Evolutionary conservation across 768 basidiomycete species (phyloP), one percentile per base, ranked within the genome.

Genomic region (Pleurotus eryngii): DNA sequence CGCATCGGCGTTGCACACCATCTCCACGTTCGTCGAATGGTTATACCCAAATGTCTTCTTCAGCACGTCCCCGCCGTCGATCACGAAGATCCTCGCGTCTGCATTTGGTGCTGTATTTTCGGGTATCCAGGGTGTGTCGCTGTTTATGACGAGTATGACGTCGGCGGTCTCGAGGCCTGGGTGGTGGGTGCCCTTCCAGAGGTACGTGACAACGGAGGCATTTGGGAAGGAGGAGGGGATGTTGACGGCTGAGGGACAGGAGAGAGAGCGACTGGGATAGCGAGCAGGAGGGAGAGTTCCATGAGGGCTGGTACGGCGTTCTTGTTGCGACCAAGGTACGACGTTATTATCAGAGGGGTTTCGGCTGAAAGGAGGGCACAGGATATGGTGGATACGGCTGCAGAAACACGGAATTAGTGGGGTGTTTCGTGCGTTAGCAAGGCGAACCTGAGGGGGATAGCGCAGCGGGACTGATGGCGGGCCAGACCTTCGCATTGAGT

Each of bases 61-160:
- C 5, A 90, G 73, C 1, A 86, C 85, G 58, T 90, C 85, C 0
- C 77, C 85, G 17, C 77, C 72, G 62, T 87, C 86, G 14, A 89
- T 64, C 15, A 87, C 70, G 61, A 86, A 87, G 1, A 89, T 75
- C 26, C 75, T 70, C 0, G 85, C 80, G 3, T 70, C 66, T 0
- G 68, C 59, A 3, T 39, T 63, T 0, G 86, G 84, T 3, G 67
- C 71, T 35, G 78, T 76, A 54, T 79, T 74, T 46, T 65, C 71
- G 1, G 82, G 77, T 24, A 86, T 81, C 84, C 87, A 90, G 0
- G 87, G 84, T 0, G 87, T 70, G 59, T 86, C 85, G 6, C 74
- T 76, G 57, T 90, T 87, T n/a, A 90, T 58, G 15, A 88, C 70
- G 8, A 90, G 68, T 15, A 90, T 76, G 3, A 83, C 78, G 60